phyloP scores from a whole-genome alignment of 1,139 yeast genomes.

The Hyphopichia khmerensis region DNA sequence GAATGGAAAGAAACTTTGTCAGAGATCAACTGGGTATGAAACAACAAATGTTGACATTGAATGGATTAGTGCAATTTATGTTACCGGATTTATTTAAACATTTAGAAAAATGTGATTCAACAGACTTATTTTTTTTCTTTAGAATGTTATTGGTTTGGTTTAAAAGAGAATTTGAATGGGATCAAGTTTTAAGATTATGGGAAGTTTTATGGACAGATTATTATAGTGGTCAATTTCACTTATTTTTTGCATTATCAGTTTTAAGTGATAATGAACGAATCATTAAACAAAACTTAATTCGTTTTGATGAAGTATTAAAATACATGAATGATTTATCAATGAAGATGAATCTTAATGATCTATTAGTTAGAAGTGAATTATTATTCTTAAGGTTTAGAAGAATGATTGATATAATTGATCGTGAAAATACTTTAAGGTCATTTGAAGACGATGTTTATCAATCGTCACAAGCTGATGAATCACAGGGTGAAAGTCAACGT shows the following conservation, averaged over 20 bases:
- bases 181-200: constrained; percentile 80
- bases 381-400: constrained; percentile 77
- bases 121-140: constrained; percentile 88
- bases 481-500: constrained; percentile 7
- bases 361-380: constrained; percentile 77
- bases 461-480: constrained; percentile 5
- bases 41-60: constrained; percentile 77
- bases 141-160: constrained; percentile 94
- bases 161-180: constrained; percentile 86
- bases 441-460: constrained; percentile 13
- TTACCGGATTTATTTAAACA: constrained; percentile 81
- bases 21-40: constrained; percentile 94
- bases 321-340: constrained; percentile 89
- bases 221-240: constrained; percentile 80
- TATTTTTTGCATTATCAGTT: constrained; percentile 83
- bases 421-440: constrained; percentile 40
- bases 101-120: constrained; percentile 82
- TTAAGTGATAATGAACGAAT: constrained; percentile 83
- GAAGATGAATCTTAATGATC: constrained; percentile 69
- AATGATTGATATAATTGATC: constrained; percentile 74
- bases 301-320: constrained; percentile 88
- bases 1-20: constrained; percentile 92
- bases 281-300: constrained; percentile 66
- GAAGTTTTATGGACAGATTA: constrained; percentile 89
- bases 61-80: constrained; percentile 84